phyloP scores from a whole-genome alignment of 176 grass and related monocot genomes.

The Carex scoparia region DNA sequence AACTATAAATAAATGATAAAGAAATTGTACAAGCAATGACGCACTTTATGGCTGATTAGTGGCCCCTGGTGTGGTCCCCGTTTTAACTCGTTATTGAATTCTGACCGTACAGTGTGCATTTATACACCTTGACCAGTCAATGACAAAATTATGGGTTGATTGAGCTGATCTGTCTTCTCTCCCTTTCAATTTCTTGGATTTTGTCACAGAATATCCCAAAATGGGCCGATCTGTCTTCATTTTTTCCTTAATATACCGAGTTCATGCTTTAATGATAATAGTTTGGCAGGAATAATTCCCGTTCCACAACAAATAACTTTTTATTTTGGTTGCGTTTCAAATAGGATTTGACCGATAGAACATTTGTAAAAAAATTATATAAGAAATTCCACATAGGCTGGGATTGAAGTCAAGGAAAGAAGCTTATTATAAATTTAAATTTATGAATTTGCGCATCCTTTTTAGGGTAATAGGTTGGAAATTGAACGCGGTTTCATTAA shows the following conservation, averaged over 20 bases:
- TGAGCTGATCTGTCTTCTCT: neutral
- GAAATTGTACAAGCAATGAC: neutral
- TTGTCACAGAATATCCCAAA: neutral
- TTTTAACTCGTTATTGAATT: neutral
- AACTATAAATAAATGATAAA: neutral
- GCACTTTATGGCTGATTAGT: neutral
- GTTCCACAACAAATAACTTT: neutral
- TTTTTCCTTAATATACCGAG: neutral
- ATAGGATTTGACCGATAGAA: neutral
- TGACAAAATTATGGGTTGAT: neutral
- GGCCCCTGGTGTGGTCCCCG: neutral
- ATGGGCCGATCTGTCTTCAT: neutral
- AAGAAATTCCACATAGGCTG: neutral
- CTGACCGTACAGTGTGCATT: neutral
- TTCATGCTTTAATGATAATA: neutral
- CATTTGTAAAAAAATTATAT: neutral
- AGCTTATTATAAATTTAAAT: neutral
- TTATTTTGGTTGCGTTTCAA: conserved; percentile 1
- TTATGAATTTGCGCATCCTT: neutral
- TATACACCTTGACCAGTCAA: neutral
- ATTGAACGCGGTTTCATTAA: neutral
- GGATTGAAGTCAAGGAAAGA: neutral
- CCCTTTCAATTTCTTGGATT: neutral
- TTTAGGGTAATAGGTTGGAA: neutral
- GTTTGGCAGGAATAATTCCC: neutral